These are phyloP conservation scores for Colletotrichum sp. DNA, from an alignment of 2,329 filamentous ascomycete genomes.

Conservation along the genomic window DNA sequence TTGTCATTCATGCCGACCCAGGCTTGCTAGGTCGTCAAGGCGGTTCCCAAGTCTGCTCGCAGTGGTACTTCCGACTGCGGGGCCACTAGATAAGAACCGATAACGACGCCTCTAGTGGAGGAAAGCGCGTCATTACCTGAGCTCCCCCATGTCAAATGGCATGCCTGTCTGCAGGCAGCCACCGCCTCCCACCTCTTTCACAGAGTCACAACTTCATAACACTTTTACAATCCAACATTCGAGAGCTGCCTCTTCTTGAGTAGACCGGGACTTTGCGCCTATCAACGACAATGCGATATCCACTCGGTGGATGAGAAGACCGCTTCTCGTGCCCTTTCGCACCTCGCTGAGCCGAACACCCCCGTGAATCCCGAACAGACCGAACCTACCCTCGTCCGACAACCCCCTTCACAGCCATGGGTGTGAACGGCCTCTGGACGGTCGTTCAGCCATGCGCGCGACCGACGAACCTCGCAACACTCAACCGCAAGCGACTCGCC, in stretches of 20 bases:
- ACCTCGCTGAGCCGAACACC: neutral
- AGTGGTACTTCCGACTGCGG: neutral
- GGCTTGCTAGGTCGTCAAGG: neutral
- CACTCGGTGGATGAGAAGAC: slow-evolving; percentile 15
- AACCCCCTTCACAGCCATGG: slow-evolving; percentile 64
- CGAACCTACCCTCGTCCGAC: neutral
- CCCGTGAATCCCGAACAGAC: slow-evolving; percentile 8
- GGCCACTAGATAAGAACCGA: slow-evolving; percentile 14
- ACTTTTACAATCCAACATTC: neutral
- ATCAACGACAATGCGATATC: slow-evolving; percentile 3
- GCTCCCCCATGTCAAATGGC: neutral
- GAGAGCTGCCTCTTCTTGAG: neutral
- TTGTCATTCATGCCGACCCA: neutral
- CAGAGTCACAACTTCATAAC: neutral
- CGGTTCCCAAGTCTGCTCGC: neutral
- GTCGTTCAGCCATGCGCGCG: slow-evolving; percentile 94
- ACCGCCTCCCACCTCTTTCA: neutral
- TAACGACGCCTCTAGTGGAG: slow-evolving; percentile 1
- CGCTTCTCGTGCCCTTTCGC: slow-evolving; percentile 7
- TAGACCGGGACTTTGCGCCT: neutral
- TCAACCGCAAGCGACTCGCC: slow-evolving; percentile 94
- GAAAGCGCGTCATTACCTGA: slow-evolving; percentile 18
- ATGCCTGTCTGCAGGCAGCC: neutral
- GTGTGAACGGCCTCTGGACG: slow-evolving; percentile 97
- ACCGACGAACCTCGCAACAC: slow-evolving; percentile 93